A percentile compares a stretch with the other conserved stretches of the same genome.
Evolutionary conservation across 805 yeast genomes (phyloP).

Genomic region (Ogataea neopini): DNA sequence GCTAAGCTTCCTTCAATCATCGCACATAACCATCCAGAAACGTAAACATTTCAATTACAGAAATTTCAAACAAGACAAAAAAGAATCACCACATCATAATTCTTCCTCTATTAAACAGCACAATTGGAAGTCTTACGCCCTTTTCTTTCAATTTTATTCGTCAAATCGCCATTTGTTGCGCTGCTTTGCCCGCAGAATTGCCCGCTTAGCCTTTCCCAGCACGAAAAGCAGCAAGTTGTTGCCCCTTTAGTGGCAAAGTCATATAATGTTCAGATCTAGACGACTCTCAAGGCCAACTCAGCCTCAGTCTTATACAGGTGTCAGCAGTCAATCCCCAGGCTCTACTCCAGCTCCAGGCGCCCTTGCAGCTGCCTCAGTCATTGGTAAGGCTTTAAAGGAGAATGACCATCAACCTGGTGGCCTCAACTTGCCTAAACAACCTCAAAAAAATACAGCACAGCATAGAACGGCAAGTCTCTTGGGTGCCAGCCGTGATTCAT

Average conservation of each 20-base stretch:
- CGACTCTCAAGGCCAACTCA: constrained; percentile 24
- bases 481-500: constrained; percentile 27
- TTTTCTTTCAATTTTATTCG: not conserved
- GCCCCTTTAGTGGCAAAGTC: constrained; percentile 2
- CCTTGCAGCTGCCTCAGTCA: constrained; percentile 62
- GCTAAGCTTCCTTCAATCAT: not conserved
- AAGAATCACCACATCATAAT: not conserved
- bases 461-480: constrained; percentile 24
- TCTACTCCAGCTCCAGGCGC: constrained; percentile 48
- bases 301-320: constrained; percentile 25
- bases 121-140: not conserved
- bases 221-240: not conserved
- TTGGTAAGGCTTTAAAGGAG: constrained; percentile 49
- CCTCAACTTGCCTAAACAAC: constrained; percentile 35
- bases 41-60: constrained; percentile 8
- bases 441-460: constrained; percentile 15
- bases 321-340: constrained; percentile 18
- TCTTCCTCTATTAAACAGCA: not conserved
- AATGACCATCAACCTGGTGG: constrained; percentile 32
- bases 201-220: not conserved
- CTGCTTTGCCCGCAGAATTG: not conserved
- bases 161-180: not conserved
- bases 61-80: constrained; percentile 2
- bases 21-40: constrained; percentile 5
- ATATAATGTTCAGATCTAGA: constrained; percentile 23